Conservation (phyloP, 129 eudicot species). For the Chrysanthemum makinoi region DNA sequence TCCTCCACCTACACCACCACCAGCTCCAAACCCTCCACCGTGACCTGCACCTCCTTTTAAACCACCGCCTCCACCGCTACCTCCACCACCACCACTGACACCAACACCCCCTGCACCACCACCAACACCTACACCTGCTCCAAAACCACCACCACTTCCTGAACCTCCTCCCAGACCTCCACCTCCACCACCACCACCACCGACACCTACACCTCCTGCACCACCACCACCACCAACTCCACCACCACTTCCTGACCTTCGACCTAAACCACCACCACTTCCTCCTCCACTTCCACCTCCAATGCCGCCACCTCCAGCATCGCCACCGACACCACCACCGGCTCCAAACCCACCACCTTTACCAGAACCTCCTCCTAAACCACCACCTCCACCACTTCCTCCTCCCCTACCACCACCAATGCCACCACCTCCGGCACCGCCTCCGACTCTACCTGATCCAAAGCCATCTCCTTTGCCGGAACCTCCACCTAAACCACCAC, state of each 20-base stretch:
- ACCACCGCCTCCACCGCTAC: conserved; percentile 17
- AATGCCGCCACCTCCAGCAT: conserved; percentile 32
- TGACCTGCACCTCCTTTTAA: too few species aligned
- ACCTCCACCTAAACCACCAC: too few species aligned
- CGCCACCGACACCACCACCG: conserved; percentile 49
- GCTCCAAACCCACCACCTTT: conserved; percentile 52
- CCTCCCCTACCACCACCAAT: too few species aligned
- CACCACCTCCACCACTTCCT: too few species aligned
- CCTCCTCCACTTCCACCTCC: conserved; percentile 38
- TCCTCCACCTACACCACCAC: conserved; percentile 15
- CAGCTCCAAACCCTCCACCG: conserved; percentile 20
- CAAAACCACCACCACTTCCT: conserved; percentile 35
- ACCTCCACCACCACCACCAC: conserved; percentile 36
- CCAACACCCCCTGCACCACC: conserved; percentile 27
- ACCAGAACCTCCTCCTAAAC: conserved; percentile 47
- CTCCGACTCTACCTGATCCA: too few species aligned
- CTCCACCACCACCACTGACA: background rate
- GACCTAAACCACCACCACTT: conserved; percentile 31
- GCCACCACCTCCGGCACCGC: too few species aligned
- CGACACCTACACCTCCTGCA: conserved; percentile 38
- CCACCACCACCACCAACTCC: too few species aligned
- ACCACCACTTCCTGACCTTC: too few species aligned
- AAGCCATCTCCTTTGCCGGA: too few species aligned
- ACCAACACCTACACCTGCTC: conserved; percentile 31
- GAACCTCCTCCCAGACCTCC: conserved; percentile 32